Base-by-base conservation (phyloP, 140 eudicot genomes). In the Ambrosia hybrid region DNA sequence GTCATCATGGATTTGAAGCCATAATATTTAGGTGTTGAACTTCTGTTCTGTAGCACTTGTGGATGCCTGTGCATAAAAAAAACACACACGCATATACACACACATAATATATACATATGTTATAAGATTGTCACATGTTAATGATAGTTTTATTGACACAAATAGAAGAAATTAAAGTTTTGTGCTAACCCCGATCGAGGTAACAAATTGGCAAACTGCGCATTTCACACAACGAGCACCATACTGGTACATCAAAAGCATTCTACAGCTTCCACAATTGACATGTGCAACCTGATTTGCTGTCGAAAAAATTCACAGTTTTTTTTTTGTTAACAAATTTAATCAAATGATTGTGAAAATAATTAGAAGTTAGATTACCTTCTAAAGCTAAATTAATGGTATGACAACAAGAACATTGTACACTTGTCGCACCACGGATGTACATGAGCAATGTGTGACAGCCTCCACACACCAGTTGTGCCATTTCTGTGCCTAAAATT, bases 241-340 rank as follows among this genome's bases (percentile, higher is more conserved):
- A 41, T 89, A 89, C 45, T 75, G 96, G 69, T 89, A 89, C 92
- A 86, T 86, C 70, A 89, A 76, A 72, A 89, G 81, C 96, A 78
- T 89, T 73, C 82, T 77, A 72, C 96, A 89, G 75, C 78, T 89
- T 70, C 88, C 92, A 65, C 96, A 89, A 60, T 84, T 89, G 69
- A 89, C 92, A 75, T 89, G 96, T 41, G 96, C 96, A 52, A 86
- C 92, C 48, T 89, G 92, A 78, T 89, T 89, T 81, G 92, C 96
- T 89, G 87, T 57, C 21, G 66, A 79, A 43, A 26, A 45, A 33
- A 11, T 1, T 34, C 51, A 65, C 51, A 59, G 30, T 3, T 46
- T 36, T 38, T 13, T 78, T 21, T 4, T 33, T n/a, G n/a, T 65
- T 55, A 52, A 34, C 21, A 43, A 65, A 16, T 46, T 8, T 57